Base-by-base conservation (phyloP, 495 filamentous ascomycete genomes). In the Astrothelium subdiscretum region DNA sequence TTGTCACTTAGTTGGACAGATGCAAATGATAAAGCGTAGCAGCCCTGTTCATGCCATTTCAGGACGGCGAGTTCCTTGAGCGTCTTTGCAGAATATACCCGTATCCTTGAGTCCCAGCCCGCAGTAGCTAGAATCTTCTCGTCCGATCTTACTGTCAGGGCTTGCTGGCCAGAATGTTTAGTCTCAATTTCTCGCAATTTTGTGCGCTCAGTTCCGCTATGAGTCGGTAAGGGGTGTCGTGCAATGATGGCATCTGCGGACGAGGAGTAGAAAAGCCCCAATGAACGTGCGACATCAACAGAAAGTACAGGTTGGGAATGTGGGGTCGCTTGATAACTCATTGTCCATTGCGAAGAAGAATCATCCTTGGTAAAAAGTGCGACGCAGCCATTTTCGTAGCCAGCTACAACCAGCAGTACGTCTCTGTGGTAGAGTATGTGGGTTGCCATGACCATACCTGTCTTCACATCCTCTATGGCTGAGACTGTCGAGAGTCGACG, bases 1-100 rank as follows among this genome's bases (percentile, higher is more conserved):
- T 15, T 12, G n/a, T 18, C n/a, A 20, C 13, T 15, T 18, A 10
- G 38, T 6, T 40, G 4, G 12, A 70, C 51, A 3, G 76, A 73
- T 1, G 88, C 86, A 78, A 97, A 96, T 22, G 85, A 87, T 57
- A 87, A 81, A n/a, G 88, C 82, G 75, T 95, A 97, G 66, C 87
- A 91, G 20, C 94, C 92, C 38, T 88, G 88, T 64, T 85, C 84
- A 72, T 97, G 92, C 94, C 95, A 97, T 74, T 95, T 96, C 65
- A 97, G 75, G 63, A 97, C 94, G 3, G 94, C 94, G 2, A 98
- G 68, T 74, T 97, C 92, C 67, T 85, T 87, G 81, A 97, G 81
- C 0, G 85, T 87, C 69, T 87, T 90, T 13, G 81, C 71, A 0
- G 87, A 87, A 71, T 97, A 98, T 8, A 97, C 85, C 20, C 94